These are phyloP conservation scores for Capsicum chinense DNA, from an alignment of 257 asterid species.

Conservation along the genomic window DNA sequence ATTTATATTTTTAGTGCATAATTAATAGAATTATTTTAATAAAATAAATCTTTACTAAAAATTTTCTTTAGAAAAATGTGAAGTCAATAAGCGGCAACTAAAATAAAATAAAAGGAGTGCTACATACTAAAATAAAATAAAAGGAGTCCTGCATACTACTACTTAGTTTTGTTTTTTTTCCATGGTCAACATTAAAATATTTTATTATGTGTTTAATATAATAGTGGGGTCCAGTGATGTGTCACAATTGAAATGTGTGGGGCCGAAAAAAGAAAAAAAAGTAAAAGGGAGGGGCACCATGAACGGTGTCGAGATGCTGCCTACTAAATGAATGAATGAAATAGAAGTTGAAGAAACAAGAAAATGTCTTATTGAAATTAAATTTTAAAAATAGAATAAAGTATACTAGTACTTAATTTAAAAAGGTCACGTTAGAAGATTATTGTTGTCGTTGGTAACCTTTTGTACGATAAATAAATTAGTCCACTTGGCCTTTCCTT, in stretches of 20 bases:
- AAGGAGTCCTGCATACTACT: too few relatives aligned
- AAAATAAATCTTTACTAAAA: too few relatives aligned
- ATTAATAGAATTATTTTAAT: too few relatives aligned
- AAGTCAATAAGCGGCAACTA: too few relatives aligned
- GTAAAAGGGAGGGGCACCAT: background rate
- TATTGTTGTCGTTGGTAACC: background rate
- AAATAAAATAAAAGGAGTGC: too few relatives aligned
- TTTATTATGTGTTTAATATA: background rate
- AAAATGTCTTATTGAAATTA: background rate
- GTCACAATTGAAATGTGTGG: background rate
- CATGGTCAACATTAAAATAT: constrained; percentile 4
- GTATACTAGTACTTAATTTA: background rate
- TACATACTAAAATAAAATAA: too few relatives aligned
- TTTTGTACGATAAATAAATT: background rate
- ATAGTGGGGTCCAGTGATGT: background rate
- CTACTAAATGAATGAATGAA: background rate
- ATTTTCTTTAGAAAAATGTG: too few relatives aligned
- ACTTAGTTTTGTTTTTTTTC: too few relatives aligned
- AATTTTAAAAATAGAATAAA: background rate
- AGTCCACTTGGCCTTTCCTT: constrained; percentile 23
- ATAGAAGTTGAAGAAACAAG: background rate
- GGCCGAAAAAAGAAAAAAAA: background rate
- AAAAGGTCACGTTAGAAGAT: background rate
- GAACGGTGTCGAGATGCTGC: constrained; percentile 35
- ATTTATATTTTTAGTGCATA: too few relatives aligned